A percentile compares a stretch with the other conserved stretches of the same genome.
These are phyloP conservation scores for Cryptococcus sp. DNA, from an alignment of 1,284 basidiomycete species.

Conservation along the genomic window DNA sequence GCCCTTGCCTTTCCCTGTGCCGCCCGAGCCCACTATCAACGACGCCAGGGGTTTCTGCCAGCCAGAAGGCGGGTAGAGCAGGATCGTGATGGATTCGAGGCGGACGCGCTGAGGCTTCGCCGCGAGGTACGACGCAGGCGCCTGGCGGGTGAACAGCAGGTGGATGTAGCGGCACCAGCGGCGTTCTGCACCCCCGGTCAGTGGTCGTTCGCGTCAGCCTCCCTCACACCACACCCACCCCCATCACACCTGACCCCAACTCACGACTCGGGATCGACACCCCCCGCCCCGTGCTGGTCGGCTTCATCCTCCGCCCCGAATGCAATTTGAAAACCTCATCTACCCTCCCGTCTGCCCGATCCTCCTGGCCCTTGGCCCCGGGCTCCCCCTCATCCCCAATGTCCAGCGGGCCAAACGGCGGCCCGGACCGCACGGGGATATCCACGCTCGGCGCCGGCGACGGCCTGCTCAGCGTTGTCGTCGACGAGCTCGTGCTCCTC, in stretches of 20 bases:
- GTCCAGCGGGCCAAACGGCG: constrained; percentile 30
- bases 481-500: constrained; percentile 23
- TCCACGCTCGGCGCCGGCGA: constrained; percentile 22
- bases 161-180: constrained; percentile 43
- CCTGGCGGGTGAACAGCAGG: constrained; percentile 32
- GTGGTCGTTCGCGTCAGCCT: not conserved
- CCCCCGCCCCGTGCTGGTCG: constrained; percentile 34
- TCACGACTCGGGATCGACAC: constrained; percentile 44
- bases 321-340: constrained; percentile 43
- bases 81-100: constrained; percentile 32
- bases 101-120: constrained; percentile 20
- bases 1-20: constrained; percentile 52
- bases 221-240: not conserved
- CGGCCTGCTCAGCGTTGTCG: constrained; percentile 27
- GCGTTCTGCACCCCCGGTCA: constrained; percentile 27
- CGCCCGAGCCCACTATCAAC: constrained; percentile 24
- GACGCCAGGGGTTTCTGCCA: constrained; percentile 41
- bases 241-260: too few species aligned
- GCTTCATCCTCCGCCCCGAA: constrained; percentile 43
- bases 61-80: constrained; percentile 27
- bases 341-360: constrained; percentile 35
- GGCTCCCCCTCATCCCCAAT: constrained; percentile 31
- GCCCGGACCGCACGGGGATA: constrained; percentile 9
- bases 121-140: constrained; percentile 24
- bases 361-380: constrained; percentile 25